Base-by-base conservation (phyloP, 148 eudicot genomes). In the Spergularia bocconei region DNA sequence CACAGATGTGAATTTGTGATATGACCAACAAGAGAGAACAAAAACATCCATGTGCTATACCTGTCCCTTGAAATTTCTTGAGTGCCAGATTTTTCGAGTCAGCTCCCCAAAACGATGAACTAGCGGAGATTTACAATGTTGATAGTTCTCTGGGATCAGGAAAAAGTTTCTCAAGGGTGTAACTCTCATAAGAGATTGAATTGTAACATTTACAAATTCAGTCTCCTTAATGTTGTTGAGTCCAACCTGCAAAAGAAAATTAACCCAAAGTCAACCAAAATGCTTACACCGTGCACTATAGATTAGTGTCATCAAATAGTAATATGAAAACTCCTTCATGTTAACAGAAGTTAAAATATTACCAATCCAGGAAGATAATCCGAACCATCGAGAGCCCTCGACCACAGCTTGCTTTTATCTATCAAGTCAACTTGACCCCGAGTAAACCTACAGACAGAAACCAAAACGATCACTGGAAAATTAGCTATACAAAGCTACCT, bases 321-420 rank as follows among this genome's bases (percentile, higher is more conserved):
- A 74, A 25, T 71, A 38, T 23, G 16, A 25, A 74, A 57, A 44
- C 19, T 10, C 11, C 14, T 63, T 59, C 54, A 39, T 2, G 21
- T 51, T 21, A 56, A 66, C 52, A n/a, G 20, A 76, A 58, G 51
- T 15, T 47, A 53, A 65, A 51, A 51, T 25, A 41, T 67, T 88
- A 95, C 98, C 97, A 91, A 86, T 84, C 97, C 98, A 81, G 98
- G 99, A 64, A 95, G 94, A 82, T 95, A 95, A 79, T 95, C 93
- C 39, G 97, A 92, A 16, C 97, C 99, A 91, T 95, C 97, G 86
- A 94, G 97, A 72, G 99, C 99, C 81, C 97, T 88, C 41, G 99
- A 86, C 99, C 97, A 92, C 52, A 88, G 90, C 79, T 84, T 87
- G 79, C 85, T 90, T 79, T 70, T 85, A 75, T 95, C 97, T 83